Conservation (phyloP, 1,284 basidiomycete species). For the Rhodofomes roseus region DNA sequence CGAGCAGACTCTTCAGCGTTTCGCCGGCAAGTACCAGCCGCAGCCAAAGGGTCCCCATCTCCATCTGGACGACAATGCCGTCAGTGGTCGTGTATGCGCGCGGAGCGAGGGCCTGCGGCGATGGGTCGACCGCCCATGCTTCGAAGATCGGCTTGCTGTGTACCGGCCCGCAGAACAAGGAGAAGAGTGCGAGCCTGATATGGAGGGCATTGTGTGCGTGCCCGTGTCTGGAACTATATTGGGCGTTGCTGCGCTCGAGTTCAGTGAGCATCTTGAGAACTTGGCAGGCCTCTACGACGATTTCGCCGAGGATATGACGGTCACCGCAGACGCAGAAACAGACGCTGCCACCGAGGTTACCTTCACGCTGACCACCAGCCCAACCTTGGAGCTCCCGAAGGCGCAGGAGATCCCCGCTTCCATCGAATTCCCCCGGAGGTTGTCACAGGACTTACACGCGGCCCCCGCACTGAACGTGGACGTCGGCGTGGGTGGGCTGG, state of each 20-base stretch:
- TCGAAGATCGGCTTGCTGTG: conserved; percentile 63
- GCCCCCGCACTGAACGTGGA: conserved; percentile 12
- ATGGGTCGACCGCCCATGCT: conserved; percentile 71
- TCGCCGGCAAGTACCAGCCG: conserved; percentile 32
- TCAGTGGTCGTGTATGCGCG: conserved; percentile 32
- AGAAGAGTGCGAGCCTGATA: conserved; percentile 1
- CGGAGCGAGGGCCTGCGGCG: conserved; percentile 55
- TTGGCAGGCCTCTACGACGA: conserved; percentile 42
- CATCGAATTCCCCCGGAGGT: conserved; percentile 14
- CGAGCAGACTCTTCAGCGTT: conserved; percentile 43
- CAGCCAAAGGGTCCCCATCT: conserved; percentile 23
- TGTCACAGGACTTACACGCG: conserved; percentile 16
- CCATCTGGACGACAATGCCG: conserved; percentile 44
- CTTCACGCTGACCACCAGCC: neutral
- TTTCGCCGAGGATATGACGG: conserved; percentile 4
- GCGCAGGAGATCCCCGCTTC: conserved; percentile 3
- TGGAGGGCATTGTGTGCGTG: conserved; percentile 12
- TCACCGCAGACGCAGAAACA: conserved; percentile 6
- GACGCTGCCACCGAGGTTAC: conserved; percentile 4
- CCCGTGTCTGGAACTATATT: conserved; percentile 39
- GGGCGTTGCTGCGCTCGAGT: conserved; percentile 73
- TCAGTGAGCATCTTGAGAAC: conserved; percentile 58
- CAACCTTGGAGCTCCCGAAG: neutral
- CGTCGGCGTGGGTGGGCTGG: conserved; percentile 4
- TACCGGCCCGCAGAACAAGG: conserved; percentile 41